Evolutionary conservation across 2,329 filamentous ascomycete species (phyloP).

Genomic region (Arthrobotrys iridis): DNA sequence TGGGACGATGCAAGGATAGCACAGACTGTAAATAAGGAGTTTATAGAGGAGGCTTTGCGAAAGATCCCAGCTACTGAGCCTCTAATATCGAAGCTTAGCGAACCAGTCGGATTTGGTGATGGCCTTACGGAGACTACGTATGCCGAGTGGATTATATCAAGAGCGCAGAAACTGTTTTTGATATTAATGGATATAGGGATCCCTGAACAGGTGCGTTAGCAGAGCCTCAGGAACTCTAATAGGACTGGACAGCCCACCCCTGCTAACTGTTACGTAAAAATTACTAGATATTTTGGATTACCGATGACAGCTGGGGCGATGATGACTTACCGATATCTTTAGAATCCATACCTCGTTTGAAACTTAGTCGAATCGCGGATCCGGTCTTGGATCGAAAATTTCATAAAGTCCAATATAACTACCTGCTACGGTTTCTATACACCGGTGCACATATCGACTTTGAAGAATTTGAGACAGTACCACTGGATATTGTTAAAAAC

Average conservation of each 20-base stretch:
- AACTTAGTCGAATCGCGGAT: conserved; percentile 70
- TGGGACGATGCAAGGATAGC: conserved; percentile 45
- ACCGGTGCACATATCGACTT: conserved; percentile 72
- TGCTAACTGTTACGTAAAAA: conserved; percentile 46
- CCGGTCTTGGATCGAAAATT: conserved; percentile 74
- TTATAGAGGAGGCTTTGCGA: conserved; percentile 39
- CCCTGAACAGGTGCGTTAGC: conserved; percentile 66
- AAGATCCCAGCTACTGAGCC: conserved; percentile 26
- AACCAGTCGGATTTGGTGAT: conserved; percentile 73
- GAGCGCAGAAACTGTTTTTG: conserved; percentile 75
- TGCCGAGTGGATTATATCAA: conserved; percentile 78
- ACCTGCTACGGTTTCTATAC: conserved; percentile 72
- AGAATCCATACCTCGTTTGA: conserved; percentile 73
- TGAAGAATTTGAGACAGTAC: conserved; percentile 74
- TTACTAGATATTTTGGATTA: conserved; percentile 73
- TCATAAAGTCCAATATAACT: conserved; percentile 75
- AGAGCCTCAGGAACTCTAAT: conserved; percentile 6
- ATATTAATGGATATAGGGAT: conserved; percentile 75
- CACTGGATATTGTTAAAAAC: conserved; percentile 69
- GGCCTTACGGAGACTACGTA: conserved; percentile 77
- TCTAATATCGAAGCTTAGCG: conserved; percentile 66
- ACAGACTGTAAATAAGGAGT: conserved; percentile 38
- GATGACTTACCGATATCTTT: conserved; percentile 75
- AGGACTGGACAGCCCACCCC: background rate
- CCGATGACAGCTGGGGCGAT: conserved; percentile 81